Evolutionary conservation across 2,329 filamentous ascomycete species (phyloP).

Genomic region (Pyrenochaeta sp.): DNA sequence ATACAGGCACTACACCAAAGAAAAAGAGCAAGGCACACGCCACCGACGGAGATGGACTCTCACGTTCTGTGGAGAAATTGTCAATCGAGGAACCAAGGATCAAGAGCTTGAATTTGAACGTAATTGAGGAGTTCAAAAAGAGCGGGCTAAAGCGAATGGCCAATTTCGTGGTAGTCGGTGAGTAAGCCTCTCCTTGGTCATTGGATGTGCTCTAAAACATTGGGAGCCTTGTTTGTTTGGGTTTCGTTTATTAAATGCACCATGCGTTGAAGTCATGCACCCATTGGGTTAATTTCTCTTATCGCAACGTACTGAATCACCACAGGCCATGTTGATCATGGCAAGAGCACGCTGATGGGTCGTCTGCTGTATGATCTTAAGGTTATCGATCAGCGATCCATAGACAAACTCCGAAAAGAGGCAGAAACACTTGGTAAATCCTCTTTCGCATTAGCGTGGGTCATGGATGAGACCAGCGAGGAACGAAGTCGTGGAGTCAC

Average conservation of each 20-base stretch:
- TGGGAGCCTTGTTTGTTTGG: no score
- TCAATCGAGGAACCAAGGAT: constrained; percentile 62
- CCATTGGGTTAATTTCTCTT: no score
- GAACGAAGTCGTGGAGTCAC: constrained; percentile 91
- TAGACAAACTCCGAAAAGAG: constrained; percentile 88
- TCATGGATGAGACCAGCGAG: constrained; percentile 90
- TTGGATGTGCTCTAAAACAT: neutral
- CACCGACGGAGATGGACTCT: constrained; percentile 45
- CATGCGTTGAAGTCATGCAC: neutral
- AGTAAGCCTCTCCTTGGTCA: constrained; percentile 32
- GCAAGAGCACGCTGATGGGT: constrained; percentile 98
- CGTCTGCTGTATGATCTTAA: constrained; percentile 89
- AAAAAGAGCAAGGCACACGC: constrained; percentile 26
- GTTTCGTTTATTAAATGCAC: no score
- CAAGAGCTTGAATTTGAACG: constrained; percentile 82
- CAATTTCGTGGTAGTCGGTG: constrained; percentile 93
- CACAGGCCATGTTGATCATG: constrained; percentile 91
- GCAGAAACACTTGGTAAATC: constrained; percentile 92
- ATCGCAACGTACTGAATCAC: constrained; percentile 2
- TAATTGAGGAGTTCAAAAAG: constrained; percentile 81
- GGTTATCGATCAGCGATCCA: constrained; percentile 84
- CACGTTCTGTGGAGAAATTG: constrained; percentile 59
- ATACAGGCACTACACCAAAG: constrained; percentile 38
- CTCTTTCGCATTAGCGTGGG: constrained; percentile 96
- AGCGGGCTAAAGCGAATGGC: constrained; percentile 79